Evolutionary conservation across 768 basidiomycete genomes (phyloP), one percentile per base, ranked within the genome.

Genomic region (Rhodotorula toruloides): DNA sequence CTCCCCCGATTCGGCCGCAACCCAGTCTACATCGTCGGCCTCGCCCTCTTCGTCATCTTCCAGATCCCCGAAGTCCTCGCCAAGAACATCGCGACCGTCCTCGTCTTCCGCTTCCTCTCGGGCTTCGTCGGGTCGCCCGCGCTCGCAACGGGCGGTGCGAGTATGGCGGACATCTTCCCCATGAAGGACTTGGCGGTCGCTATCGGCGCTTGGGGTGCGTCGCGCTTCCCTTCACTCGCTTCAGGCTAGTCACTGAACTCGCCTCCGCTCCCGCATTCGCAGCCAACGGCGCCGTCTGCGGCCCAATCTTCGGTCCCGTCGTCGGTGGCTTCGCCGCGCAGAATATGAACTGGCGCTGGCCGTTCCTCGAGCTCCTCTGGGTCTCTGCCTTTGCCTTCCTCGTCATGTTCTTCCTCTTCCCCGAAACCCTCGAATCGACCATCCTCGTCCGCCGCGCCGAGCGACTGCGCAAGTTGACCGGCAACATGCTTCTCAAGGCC

Each of bases 71-170:
- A 46, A 36, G 29, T 67, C 62, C 57, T 67, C 47, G 54, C 54
- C 9, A 53, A 44, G 27, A 49, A 59, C 47, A 36, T 62, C 29
- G 61, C 27, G 11, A 75, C 76, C 13, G 67, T 80, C 52, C 72
- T 76, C 36, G 75, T 75, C 48, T 71, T 78, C 48, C 73, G 75
- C 32, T 78, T 78, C 69, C 55, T 78, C 25, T 74, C 76, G 36
- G 79, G 79, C 27, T 77, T 79, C 70, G 70, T 76, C 34, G 78
- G 79, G 4, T 74, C 72, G 17, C 79, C 79, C 2, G 76, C 78
- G 6, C 66, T 79, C 21, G 77, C 78, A 5, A 79, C 77, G 4
- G 77, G 78, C 36, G 78, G 78, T 44, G 72, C 70, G 5, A 65
- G 54, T 3, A 65, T 79, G 34, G 46, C 21, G 6, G 63, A 61